These are phyloP conservation scores for Sporothrix inflata DNA, from an alignment of 2,329 filamentous ascomycete species.

Conservation along the genomic window DNA sequence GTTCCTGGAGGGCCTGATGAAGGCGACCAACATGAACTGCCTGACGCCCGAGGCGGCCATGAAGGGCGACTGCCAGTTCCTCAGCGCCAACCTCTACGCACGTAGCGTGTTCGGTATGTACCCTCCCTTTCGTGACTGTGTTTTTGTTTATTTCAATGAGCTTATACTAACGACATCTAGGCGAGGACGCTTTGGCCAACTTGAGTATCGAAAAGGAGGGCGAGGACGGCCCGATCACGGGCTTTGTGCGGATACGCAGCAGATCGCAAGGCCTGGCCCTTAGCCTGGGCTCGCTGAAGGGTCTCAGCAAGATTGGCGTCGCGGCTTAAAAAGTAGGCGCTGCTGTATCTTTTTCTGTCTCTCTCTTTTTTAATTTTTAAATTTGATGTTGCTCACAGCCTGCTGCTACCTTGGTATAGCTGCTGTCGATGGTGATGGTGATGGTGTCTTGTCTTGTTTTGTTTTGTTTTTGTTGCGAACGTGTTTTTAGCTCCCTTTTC, in stretches of 20 bases:
- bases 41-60: conserved; percentile 94
- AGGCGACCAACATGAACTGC: conserved; percentile 98
- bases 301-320: conserved; percentile 77
- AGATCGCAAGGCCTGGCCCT: conserved; percentile 93
- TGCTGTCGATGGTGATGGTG: background rate
- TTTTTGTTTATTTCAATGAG: background rate
- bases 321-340: conserved; percentile 39
- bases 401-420: background rate
- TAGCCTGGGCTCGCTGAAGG: conserved; percentile 92
- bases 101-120: conserved; percentile 95
- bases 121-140: background rate
- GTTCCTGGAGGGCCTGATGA: conserved; percentile 94
- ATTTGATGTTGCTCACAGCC: background rate
- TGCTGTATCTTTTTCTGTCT: background rate
- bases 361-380: background rate
- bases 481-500: conserved; percentile 1
- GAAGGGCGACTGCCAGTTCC: conserved; percentile 96
- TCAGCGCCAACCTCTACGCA: conserved; percentile 96
- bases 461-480: conserved; percentile 9
- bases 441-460: conserved; percentile 16
- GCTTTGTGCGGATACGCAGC: conserved; percentile 97
- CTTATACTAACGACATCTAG: conserved; percentile 50
- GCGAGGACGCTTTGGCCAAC: conserved; percentile 97
- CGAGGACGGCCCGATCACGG: conserved; percentile 91
- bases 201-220: conserved; percentile 97